Base-by-base conservation (phyloP, 768 basidiomycete genomes). In the Lyophyllum shimeji region DNA sequence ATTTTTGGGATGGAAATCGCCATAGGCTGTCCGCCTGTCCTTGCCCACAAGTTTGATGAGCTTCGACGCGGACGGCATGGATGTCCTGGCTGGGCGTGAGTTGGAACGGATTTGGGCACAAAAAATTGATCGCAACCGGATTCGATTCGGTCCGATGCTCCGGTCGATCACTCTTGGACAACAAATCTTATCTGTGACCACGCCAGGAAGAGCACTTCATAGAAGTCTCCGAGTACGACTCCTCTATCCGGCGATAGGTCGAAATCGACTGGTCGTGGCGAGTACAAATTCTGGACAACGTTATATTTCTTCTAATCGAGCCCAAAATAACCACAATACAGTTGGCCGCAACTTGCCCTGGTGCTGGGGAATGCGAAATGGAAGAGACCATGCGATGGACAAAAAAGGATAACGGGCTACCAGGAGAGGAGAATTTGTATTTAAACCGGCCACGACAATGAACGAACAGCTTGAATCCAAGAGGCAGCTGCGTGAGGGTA, bases 391-490 rank as follows among this genome's bases (percentile, higher is more conserved):
- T 29, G 29, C 29, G 5, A 29, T 29, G 9, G 29, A 29, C 9
- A 4, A 29, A 29, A 29, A 29, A 29, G 5, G 5, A 29, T 4
- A 29, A 29, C 4, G 29, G 5, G 9, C 5, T 29, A 9, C 29
- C 9, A 29, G 29, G 29, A 29, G 29, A 29, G 29, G 29, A 29
- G 29, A 4, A n/a, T n/a, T n/a, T n/a, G n/a, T n/a, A n/a, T 44
- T 68, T 65, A 72, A 48, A 73, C 69, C 24, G 72, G 71, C 66
- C 67, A 72, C 17, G 71, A 67, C n/a, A 55, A 55, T 29, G 67
- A 61, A 25, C 69, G 68, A 53, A 72, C 71, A 11, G 63, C 54
- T 2, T 67, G 62, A 53, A 74, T 74, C 74, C 74, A 76, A 13
- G 72, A 60, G 1, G 70, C 62, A 48, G 65, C 52, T 17, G 72